phyloP scores from a whole-genome alignment of 2,329 filamentous ascomycete genomes.

The Passalora sequoiae region DNA sequence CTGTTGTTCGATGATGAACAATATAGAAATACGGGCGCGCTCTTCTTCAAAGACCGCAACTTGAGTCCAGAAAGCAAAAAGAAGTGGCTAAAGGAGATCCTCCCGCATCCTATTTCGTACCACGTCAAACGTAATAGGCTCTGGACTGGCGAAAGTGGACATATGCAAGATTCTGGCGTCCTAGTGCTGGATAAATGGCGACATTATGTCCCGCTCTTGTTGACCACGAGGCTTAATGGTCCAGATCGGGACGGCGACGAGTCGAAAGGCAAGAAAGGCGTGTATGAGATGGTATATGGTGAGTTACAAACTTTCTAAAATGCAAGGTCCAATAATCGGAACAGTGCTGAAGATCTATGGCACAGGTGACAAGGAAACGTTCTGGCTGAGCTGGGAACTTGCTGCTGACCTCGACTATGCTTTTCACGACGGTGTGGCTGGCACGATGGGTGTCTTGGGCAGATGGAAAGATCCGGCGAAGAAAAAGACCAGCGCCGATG shows the following conservation, averaged over 20 bases:
- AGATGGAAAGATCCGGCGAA: too few species aligned
- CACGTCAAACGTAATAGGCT: constrained; percentile 36
- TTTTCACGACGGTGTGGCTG: constrained; percentile 41
- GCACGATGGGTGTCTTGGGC: constrained; percentile 37
- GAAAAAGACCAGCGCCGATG: too few species aligned
- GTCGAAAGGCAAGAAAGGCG: constrained; percentile 37
- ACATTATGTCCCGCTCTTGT: constrained; percentile 42
- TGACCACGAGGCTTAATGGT: constrained; percentile 41
- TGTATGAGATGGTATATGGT: constrained; percentile 46
- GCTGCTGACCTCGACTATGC: constrained; percentile 41
- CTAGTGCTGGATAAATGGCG: constrained; percentile 45
- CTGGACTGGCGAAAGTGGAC: constrained; percentile 37
- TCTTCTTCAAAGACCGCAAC: constrained; percentile 46
- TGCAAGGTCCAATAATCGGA: too few species aligned
- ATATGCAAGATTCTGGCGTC: constrained; percentile 45
- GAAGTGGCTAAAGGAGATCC: constrained; percentile 40
- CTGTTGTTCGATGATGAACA: constrained; percentile 41
- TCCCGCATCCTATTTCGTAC: constrained; percentile 42
- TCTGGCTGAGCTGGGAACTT: constrained; percentile 48
- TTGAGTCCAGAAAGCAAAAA: constrained; percentile 38
- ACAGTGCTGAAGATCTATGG: background rate
- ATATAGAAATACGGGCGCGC: constrained; percentile 40
- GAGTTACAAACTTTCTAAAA: too few species aligned
- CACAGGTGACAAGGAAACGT: constrained; percentile 47
- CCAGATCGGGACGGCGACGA: constrained; percentile 42